A percentile compares a stretch with the other conserved stretches of the same genome.
Evolutionary conservation across 2,329 filamentous ascomycete species (phyloP).

Genomic region (Penicillium frequentans): DNA sequence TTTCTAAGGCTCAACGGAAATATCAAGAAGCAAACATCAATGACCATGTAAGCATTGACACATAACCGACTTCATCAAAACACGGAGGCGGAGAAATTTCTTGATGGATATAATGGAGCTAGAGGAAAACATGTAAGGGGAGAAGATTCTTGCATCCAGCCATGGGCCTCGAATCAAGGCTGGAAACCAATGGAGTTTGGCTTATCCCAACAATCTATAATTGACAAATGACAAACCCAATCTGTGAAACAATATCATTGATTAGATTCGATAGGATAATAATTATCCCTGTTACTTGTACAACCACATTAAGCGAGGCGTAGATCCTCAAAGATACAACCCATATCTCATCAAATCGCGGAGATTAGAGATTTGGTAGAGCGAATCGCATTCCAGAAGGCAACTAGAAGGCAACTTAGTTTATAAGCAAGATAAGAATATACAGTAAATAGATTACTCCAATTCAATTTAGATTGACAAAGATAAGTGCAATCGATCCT

Average conservation of each 20-base stretch:
- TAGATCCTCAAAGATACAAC: background rate
- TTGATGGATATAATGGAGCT: too few relatives aligned
- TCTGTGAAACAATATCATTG: background rate
- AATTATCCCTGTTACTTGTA: background rate
- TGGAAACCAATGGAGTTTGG: background rate
- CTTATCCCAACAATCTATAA: background rate
- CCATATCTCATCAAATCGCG: background rate
- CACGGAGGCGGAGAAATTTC: too few relatives aligned
- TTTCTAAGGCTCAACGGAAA: too few relatives aligned
- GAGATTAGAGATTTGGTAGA: background rate
- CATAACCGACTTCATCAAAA: too few relatives aligned
- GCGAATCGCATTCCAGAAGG: background rate
- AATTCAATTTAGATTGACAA: background rate
- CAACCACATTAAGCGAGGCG: background rate
- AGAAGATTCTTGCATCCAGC: background rate
- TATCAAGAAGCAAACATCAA: too few relatives aligned
- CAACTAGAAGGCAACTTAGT: background rate
- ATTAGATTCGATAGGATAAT: background rate
- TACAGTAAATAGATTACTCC: background rate
- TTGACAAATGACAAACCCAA: background rate
- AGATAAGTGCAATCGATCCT: background rate
- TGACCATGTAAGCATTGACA: too few relatives aligned
- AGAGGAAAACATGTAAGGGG: too few relatives aligned
- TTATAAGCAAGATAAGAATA: background rate
- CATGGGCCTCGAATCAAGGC: background rate